phyloP scores from a whole-genome alignment of 192 early-diverging fungal genomes.

The Backusella tuberculispora region DNA sequence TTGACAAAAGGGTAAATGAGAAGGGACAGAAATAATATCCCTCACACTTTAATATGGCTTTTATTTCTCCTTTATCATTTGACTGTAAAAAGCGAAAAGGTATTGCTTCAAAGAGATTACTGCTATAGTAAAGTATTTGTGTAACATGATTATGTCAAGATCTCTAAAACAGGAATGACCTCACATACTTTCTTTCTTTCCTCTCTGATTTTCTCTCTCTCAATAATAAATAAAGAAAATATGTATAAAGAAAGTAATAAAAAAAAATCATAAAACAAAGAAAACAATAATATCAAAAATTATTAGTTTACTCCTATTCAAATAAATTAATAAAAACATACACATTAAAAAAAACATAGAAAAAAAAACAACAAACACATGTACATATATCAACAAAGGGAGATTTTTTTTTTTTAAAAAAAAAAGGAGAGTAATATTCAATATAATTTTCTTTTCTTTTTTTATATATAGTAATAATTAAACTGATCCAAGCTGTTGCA shows the following conservation, averaged over 20 bases:
- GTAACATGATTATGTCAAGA: too few relatives aligned
- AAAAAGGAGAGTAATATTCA: background rate
- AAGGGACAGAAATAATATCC: background rate
- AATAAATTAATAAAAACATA: slow-evolving; percentile 8
- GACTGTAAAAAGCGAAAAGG: background rate
- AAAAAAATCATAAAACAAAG: background rate
- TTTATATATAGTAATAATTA: background rate
- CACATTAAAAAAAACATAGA: slow-evolving; percentile 1
- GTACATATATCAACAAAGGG: slow-evolving; percentile 2
- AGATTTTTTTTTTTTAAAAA: background rate
- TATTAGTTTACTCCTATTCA: background rate
- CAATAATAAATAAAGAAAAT: background rate
- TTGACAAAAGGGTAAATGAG: background rate
- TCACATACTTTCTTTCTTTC: background rate
- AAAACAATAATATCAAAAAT: background rate
- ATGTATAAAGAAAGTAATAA: too few relatives aligned
- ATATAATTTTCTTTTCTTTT: slow-evolving; percentile 1
- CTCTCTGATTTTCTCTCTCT: background rate
- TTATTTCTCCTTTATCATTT: background rate
- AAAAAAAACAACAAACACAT: slow-evolving; percentile 6
- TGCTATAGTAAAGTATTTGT: too few relatives aligned
- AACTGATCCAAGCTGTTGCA: background rate
- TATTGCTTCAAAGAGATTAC: background rate
- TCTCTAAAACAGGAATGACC: too few relatives aligned
- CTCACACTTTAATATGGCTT: background rate